Base-by-base conservation (phyloP, 148 eudicot genomes). In the Oxyria digyna region DNA sequence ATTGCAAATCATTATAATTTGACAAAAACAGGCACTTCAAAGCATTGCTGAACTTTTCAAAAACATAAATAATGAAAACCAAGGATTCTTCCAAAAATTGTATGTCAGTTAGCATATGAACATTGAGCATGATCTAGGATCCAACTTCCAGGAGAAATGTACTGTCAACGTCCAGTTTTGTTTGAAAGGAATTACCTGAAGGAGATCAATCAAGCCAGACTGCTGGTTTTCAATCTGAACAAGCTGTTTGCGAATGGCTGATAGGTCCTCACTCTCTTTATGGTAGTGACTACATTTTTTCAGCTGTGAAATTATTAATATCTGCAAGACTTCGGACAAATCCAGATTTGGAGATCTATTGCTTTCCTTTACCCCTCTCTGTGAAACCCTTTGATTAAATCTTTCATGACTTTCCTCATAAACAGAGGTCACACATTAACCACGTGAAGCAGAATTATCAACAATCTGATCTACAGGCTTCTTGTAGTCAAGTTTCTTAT, bases 171-270 rank as follows among this genome's bases (percentile, higher is more conserved):
- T 26, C 1, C 15, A 54, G 40, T 15, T 35, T 54, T 42, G 15
- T 67, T 31, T 29, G 23, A 13, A 18, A 65, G 71, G 24, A 68
- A 69, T 68, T 80, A 93, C 98, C 98, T 90, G 97, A 57, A 93
- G 95, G 69, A 90, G 65, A 75, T 93, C 85, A 73, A 88, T 75
- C 80, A 93, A 73, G 81, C 76, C 85, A 68, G 95, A 83, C 78
- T 93, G 98, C 79, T 88, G 96, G 64, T 67, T 81, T 73, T 93
- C 96, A 69, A 93, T 90, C 70, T 85, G 91, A 81, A 79, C 80
- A 69, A 93, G 98, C 71, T 93, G 98, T 80, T 83, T 80, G 26
- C 87, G 85, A 65, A 93, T 93, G 71, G 74, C 71, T 57, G 95
- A 85, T 63, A 93, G 82, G 65, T 86, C 95, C 73, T 90, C 98